Evolutionary conservation across 495 filamentous ascomycete genomes (phyloP).

Genomic region (Trichoderma reesei): DNA sequence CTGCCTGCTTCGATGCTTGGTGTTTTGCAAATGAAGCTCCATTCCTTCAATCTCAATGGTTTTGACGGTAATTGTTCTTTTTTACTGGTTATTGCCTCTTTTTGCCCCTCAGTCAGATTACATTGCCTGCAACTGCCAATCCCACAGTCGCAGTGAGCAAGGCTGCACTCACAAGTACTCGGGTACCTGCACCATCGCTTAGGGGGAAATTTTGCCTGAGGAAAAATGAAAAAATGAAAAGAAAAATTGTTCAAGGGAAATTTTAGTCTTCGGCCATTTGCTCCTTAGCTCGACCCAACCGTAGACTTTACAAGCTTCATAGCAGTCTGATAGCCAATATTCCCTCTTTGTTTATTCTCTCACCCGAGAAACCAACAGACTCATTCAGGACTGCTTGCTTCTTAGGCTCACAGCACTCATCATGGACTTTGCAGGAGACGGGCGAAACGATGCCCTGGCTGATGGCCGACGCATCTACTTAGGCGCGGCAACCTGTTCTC

Average conservation of each 20-base stretch:
- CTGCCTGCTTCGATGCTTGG: background rate
- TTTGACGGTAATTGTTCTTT: no score
- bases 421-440: background rate
- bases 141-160: background rate
- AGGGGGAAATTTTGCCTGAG: background rate
- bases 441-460: conserved; percentile 26
- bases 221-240: background rate
- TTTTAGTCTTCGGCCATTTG: background rate
- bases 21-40: background rate
- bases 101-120: no score
- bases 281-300: background rate
- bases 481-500: conserved; percentile 1
- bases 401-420: background rate
- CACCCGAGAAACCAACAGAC: background rate
- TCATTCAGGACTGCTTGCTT: background rate
- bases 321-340: no score
- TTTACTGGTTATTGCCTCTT: no score
- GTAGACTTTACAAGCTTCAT: background rate
- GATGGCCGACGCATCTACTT: conserved; percentile 52
- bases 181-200: background rate
- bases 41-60: no score
- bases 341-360: background rate
- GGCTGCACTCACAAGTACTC: background rate
- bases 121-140: background rate
- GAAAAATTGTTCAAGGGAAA: background rate